Conservation (phyloP, 202 grass and related monocot species). For the Eragrostis tef region DNA sequence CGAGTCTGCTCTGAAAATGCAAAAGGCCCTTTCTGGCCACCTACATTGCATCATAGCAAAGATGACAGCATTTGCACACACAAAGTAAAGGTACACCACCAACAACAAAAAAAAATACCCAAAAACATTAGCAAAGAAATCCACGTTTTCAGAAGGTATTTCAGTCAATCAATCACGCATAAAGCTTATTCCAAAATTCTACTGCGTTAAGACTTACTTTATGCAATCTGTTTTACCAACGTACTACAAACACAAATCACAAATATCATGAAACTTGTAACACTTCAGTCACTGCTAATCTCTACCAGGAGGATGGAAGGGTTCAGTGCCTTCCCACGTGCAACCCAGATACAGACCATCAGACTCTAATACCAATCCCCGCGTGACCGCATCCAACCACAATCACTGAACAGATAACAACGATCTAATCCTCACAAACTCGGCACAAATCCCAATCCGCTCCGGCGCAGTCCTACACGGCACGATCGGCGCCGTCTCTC, state of each 20-base stretch:
- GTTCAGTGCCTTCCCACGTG: not conserved
- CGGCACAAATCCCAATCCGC: slow-evolving; percentile 1
- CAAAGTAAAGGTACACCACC: not conserved
- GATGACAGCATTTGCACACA: not conserved
- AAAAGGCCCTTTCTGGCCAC: not conserved
- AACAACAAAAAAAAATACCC: not conserved
- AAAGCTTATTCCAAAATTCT: not conserved
- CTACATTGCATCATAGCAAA: not conserved
- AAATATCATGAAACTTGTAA: not conserved
- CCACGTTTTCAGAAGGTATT: not conserved
- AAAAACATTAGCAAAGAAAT: not conserved
- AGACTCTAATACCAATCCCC: not conserved
- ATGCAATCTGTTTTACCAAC: not conserved
- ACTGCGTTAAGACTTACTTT: not conserved
- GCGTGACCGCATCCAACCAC: no score
- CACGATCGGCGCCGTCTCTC: not conserved
- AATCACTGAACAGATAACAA: not conserved
- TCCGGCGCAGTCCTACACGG: not conserved
- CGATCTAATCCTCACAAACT: not conserved
- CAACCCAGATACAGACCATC: not conserved
- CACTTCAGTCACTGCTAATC: slow-evolving; percentile 10
- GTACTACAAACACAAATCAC: not conserved
- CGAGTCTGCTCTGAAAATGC: not conserved
- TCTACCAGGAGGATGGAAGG: not conserved
- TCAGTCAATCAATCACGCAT: not conserved